These are phyloP conservation scores for Coemansia sp. DNA, from an alignment of 192 early-diverging fungal genomes.

Conservation along the genomic window DNA sequence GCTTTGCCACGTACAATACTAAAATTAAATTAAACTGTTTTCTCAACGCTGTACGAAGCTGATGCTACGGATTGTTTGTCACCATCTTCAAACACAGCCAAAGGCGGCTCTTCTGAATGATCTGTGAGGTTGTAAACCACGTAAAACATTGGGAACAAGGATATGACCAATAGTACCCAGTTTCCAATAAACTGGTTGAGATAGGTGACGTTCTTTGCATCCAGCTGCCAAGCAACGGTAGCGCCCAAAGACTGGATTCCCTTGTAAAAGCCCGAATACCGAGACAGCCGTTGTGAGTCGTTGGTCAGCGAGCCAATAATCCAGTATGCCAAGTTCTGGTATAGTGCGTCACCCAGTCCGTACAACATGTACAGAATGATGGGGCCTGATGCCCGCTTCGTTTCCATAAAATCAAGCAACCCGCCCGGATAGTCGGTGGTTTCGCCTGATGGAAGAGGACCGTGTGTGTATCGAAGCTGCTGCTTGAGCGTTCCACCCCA, in stretches of 20 bases:
- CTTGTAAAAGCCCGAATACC: constrained; percentile 88
- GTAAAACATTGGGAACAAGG: constrained; percentile 54
- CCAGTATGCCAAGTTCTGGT: constrained; percentile 83
- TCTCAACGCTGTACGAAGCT: too few relatives aligned
- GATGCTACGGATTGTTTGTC: too few relatives aligned
- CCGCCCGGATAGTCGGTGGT: constrained; percentile 18
- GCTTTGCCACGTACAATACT: too few relatives aligned
- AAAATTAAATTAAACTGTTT: too few relatives aligned
- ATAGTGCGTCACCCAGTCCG: constrained; percentile 79
- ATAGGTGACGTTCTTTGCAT: constrained; percentile 55
- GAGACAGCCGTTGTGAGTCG: constrained; percentile 68
- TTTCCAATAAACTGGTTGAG: constrained; percentile 58
- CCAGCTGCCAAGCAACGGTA: constrained; percentile 71
- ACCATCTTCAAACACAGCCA: too few relatives aligned
- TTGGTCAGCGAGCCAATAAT: constrained; percentile 83
- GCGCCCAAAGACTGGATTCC: constrained; percentile 76
- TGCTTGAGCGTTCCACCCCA: constrained; percentile 67
- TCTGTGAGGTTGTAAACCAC: constrained; percentile 55
- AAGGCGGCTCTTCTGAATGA: constrained; percentile 26
- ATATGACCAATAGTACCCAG: constrained; percentile 57
- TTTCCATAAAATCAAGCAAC: constrained; percentile 53
- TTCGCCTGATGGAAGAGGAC: constrained; percentile 4
- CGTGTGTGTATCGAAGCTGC: constrained; percentile 57
- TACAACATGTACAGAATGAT: constrained; percentile 72
- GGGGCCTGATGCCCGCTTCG: constrained; percentile 56